A percentile compares a stretch with the other conserved stretches of the same genome.
Evolutionary conservation across 1,139 yeast species (phyloP).

Genomic region (Casaregolazyma suthepensis): DNA sequence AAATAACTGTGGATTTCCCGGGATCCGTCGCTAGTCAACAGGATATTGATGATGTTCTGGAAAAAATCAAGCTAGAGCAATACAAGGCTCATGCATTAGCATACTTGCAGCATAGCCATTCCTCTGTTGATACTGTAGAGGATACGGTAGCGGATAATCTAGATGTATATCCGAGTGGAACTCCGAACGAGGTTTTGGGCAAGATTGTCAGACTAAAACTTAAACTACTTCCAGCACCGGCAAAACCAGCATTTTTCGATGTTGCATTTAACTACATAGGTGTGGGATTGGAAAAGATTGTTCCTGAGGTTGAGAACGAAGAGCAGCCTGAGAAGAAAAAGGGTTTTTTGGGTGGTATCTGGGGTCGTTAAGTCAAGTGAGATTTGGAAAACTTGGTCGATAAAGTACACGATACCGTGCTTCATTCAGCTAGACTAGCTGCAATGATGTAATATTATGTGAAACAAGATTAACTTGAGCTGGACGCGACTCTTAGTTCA

Average conservation of each 20-base stretch:
- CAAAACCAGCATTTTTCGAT: conserved; percentile 88
- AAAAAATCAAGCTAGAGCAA: conserved; percentile 31
- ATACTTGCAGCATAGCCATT: conserved; percentile 33
- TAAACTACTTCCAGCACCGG: conserved; percentile 50
- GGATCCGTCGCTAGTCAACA: conserved; percentile 34
- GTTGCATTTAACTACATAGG: conserved; percentile 73
- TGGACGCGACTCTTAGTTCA: not conserved
- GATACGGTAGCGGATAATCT: conserved; percentile 46
- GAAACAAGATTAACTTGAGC: not conserved
- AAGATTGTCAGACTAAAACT: conserved; percentile 46
- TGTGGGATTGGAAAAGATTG: conserved; percentile 1
- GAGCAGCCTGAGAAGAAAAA: conserved; percentile 9
- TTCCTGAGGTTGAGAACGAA: conserved; percentile 4
- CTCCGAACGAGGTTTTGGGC: conserved; percentile 35
- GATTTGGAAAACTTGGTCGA: no score
- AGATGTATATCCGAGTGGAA: conserved; percentile 36
- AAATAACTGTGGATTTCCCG: conserved; percentile 26
- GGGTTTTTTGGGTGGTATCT: conserved; percentile 16
- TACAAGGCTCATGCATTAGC: conserved; percentile 47
- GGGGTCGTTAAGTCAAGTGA: conserved; percentile 13
- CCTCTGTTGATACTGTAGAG: conserved; percentile 20
- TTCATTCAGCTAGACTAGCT: no score
- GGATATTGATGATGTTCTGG: conserved; percentile 32
- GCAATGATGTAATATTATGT: not conserved
- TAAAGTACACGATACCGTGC: no score